These are phyloP conservation scores for Pseudogymnoascus sp. DNA, from an alignment of 2,329 filamentous ascomycete genomes.

Conservation along the genomic window DNA sequence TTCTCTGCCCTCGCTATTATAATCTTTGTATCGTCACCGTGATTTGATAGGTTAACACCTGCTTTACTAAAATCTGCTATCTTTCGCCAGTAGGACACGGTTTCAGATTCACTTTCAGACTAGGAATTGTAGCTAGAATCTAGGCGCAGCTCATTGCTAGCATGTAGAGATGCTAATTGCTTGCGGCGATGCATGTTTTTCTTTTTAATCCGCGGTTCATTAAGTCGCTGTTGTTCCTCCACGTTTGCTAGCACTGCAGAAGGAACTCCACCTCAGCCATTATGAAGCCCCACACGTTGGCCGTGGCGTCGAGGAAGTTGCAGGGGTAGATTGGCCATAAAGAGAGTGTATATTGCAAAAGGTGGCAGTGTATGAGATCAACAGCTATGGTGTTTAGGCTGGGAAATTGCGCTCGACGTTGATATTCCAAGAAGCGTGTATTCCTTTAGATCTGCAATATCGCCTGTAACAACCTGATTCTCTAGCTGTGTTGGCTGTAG, in stretches of 20 bases:
- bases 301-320: background rate
- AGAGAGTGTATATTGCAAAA: background rate
- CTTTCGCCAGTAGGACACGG: slow-evolving; percentile 19
- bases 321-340: background rate
- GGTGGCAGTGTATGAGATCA: background rate
- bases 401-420: background rate
- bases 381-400: background rate
- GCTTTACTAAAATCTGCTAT: slow-evolving; percentile 19
- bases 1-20: slow-evolving; percentile 21
- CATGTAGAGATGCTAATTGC: background rate
- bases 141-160: background rate
- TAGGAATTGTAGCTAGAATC: slow-evolving; percentile 20
- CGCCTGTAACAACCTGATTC: no score
- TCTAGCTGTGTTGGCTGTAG: no score
- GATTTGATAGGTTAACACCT: slow-evolving; percentile 21
- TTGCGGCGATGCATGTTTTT: background rate
- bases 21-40: slow-evolving; percentile 18
- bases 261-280: background rate
- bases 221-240: background rate
- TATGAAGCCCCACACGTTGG: background rate
- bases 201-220: background rate
- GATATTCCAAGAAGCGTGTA: background rate
- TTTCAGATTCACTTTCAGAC: slow-evolving; percentile 16
- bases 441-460: background rate
- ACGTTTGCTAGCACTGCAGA: background rate